Conservation (phyloP, 2,329 filamentous ascomycete genomes). For the Lasiodiplodia hormozganensis region DNA sequence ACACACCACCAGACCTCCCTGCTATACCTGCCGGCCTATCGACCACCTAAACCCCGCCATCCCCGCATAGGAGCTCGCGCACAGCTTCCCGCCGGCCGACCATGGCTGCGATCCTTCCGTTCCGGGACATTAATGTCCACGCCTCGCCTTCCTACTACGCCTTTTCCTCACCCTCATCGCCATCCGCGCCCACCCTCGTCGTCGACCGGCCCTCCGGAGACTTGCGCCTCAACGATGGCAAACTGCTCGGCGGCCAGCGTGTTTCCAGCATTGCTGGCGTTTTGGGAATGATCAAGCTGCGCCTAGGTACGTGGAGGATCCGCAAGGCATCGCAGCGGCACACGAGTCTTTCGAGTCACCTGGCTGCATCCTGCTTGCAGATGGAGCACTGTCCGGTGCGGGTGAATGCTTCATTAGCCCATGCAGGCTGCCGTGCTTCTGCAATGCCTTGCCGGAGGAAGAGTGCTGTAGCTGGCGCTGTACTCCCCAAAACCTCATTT, state of each 20-base stretch:
- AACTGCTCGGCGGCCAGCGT: conserved; percentile 76
- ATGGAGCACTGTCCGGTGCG: neutral
- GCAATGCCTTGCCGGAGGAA: conserved; percentile 18
- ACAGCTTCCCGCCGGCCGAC: conserved; percentile 1
- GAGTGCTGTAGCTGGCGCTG: neutral
- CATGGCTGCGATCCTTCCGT: conserved; percentile 70
- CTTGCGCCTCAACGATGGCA: conserved; percentile 81
- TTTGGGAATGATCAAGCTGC: conserved; percentile 89
- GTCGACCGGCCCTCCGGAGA: conserved; percentile 93
- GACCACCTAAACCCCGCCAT: neutral
- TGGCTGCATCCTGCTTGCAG: neutral
- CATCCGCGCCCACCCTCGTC: conserved; percentile 83
- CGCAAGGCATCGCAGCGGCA: neutral
- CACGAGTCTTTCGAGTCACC: neutral
- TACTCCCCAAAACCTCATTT: neutral
- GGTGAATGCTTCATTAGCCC: neutral
- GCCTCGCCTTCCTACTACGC: conserved; percentile 91
- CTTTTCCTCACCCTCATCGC: conserved; percentile 94
- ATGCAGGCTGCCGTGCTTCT: conserved; percentile 33
- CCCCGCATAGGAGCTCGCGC: conserved; percentile 1
- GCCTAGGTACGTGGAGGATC: conserved; percentile 70
- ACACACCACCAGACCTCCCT: conserved; percentile 7
- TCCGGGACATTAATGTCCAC: conserved; percentile 96
- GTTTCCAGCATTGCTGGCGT: conserved; percentile 96
- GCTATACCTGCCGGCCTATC: neutral